Evolutionary conservation across 768 basidiomycete genomes (phyloP).

Genomic region (Sporobolomyces phaffii): DNA sequence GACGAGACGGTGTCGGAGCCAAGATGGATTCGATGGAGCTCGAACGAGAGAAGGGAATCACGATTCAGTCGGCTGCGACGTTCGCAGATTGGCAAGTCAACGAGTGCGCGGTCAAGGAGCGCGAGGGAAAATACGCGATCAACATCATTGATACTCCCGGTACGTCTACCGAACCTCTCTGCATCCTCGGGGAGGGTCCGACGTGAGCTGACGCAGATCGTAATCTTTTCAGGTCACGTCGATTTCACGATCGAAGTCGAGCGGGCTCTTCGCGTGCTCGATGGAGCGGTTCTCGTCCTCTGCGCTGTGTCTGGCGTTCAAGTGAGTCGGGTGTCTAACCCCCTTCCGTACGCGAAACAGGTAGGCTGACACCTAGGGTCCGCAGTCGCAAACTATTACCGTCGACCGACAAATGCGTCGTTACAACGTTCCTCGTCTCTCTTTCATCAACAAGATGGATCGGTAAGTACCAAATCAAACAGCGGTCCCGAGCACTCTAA

Average conservation of each 20-base stretch:
- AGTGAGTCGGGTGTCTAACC: conserved; percentile 48
- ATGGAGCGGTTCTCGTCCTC: conserved; percentile 90
- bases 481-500: too few species aligned
- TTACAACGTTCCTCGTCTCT: conserved; percentile 89
- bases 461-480: conserved; percentile 51
- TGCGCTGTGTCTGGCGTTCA: conserved; percentile 97
- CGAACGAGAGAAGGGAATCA: conserved; percentile 97
- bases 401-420: conserved; percentile 98
- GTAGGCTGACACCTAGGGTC: neutral
- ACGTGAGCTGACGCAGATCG: neutral
- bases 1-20: conserved; percentile 89
- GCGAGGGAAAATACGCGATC: conserved; percentile 73
- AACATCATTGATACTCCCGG: conserved; percentile 99
- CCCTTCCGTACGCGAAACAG: neutral
- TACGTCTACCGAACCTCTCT: conserved; percentile 44
- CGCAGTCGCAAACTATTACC: conserved; percentile 91
- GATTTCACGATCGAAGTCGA: conserved; percentile 99
- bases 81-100: conserved; percentile 83
- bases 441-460: conserved; percentile 99
- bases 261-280: conserved; percentile 87
- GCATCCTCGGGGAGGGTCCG: neutral
- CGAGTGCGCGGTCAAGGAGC: conserved; percentile 46
- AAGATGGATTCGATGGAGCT: conserved; percentile 99
- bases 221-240: conserved; percentile 67
- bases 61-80: conserved; percentile 96